Base-by-base conservation (phyloP, 768 basidiomycete genomes). In the Mycena maculata region DNA sequence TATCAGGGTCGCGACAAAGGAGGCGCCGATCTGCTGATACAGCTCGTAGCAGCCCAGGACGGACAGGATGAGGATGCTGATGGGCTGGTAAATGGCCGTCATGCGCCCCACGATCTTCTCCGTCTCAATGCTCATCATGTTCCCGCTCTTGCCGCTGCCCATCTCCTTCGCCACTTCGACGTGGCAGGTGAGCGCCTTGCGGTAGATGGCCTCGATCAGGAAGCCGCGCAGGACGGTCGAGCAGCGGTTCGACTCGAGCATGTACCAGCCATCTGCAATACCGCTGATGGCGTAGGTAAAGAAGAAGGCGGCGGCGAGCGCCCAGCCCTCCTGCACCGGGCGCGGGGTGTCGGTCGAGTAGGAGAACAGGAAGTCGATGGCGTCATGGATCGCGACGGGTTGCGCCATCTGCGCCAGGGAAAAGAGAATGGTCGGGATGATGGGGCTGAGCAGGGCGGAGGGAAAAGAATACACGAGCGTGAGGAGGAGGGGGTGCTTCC, bases 241-340 rank as follows among this genome's bases (percentile, higher is more conserved):
- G 30, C 30, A 22, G 60, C 60, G 60, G 42, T 62, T 62, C 36
- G 49, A 52, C 39, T 39, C 49, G 28, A 61, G 60, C 60, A 61
- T 61, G 60, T 53, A 62, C 60, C 52, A 62, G 41, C 60, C 60
- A 23, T 62, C 60, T n/a, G 49, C 50, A 39, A 61, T 61, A 41
- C 60, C 38, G 50, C 60, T 61, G 30, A 62, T 36, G 6, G 50
- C 28, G 50, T 62, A 62, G 41, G 54, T 62, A 10, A 54, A 18
- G 12, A 62, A n/a, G 23, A 62, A 62, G 11, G 60, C 60, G 12
- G 45, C 25, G n/a, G 50, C 60, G 28, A 62, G 60, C 12, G 52
- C 52, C 60, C 50, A 62, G n/a, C 50, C 60, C 28, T 62, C n/a
- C 16, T 42, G 25, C 10, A 36, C 60, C 10, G 58, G 58, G 45